Evolutionary conservation across 352 stramenopile genomes (phyloP).

Genomic region (Phytophthora crassamura): DNA sequence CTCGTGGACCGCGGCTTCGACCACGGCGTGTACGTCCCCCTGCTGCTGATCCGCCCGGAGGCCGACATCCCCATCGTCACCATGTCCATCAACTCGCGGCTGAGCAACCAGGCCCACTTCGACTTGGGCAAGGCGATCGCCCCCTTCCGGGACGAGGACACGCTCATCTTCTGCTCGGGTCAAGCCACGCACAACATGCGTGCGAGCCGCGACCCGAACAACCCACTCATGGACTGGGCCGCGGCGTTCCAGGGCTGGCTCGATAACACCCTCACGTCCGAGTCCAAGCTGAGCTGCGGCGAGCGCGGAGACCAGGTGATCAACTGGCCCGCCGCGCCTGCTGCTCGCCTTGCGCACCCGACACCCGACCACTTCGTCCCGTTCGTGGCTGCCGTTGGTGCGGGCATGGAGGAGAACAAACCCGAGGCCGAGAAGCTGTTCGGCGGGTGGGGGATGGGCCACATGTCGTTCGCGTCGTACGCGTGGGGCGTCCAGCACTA

Average conservation of each 20-base stretch:
- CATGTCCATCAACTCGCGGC: conserved; percentile 7
- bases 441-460: conserved; percentile 29
- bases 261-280: conserved; percentile 26
- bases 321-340: conserved; percentile 37
- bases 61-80: conserved; percentile 6
- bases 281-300: conserved; percentile 14
- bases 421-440: conserved; percentile 26
- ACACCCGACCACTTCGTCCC: conserved; percentile 53
- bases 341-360: conserved; percentile 36
- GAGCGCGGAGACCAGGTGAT: conserved; percentile 24
- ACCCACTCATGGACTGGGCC: conserved; percentile 18
- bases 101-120: not conserved
- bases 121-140: not conserved
- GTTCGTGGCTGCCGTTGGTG: conserved; percentile 43
- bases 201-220: conserved; percentile 5
- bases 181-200: conserved; percentile 43
- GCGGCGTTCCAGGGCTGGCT: conserved; percentile 34
- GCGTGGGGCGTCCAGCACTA: conserved; percentile 24
- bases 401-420: conserved; percentile 38
- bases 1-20: conserved; percentile 2
- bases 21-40: conserved; percentile 1
- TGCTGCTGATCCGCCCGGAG: conserved; percentile 1
- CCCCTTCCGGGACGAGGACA: conserved; percentile 58
- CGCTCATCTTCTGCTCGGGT: conserved; percentile 75
- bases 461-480: conserved; percentile 44